A percentile compares a stretch with the other conserved stretches of the same genome.
phyloP scores from a whole-genome alignment of 2,329 filamentous ascomycete species.

The Botrytis pseudocinerea region DNA sequence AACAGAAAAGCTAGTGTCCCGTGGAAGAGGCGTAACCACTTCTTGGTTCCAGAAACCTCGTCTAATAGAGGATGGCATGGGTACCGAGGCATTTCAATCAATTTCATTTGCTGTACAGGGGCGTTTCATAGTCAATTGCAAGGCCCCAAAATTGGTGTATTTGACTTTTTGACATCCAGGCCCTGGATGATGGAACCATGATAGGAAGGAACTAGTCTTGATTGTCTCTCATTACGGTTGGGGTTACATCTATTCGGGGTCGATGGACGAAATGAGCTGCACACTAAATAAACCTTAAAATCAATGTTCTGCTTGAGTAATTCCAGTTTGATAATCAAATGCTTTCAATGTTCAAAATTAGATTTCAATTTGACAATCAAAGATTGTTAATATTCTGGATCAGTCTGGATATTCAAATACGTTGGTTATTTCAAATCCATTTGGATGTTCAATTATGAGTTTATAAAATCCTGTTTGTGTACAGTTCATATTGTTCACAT shows the following conservation, averaged over 20 bases:
- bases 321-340: neutral
- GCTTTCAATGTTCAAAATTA: neutral
- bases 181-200: neutral
- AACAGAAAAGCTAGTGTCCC: neutral
- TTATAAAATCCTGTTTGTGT: neutral
- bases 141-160: neutral
- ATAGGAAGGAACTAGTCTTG: neutral
- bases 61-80: neutral
- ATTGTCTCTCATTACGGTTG: neutral
- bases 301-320: neutral
- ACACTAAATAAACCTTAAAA: neutral
- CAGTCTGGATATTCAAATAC: neutral
- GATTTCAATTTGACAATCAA: neutral
- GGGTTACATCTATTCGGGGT: neutral
- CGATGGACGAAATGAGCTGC: neutral
- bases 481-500: neutral
- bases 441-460: neutral
- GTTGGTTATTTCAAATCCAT: neutral
- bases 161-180: slow-evolving; percentile 2
- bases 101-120: neutral
- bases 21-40: neutral
- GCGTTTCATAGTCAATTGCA: neutral
- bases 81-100: neutral
- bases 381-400: neutral
- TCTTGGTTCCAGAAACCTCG: neutral